phyloP scores from a whole-genome alignment of 257 asterid genomes.

The Lantana camara region DNA sequence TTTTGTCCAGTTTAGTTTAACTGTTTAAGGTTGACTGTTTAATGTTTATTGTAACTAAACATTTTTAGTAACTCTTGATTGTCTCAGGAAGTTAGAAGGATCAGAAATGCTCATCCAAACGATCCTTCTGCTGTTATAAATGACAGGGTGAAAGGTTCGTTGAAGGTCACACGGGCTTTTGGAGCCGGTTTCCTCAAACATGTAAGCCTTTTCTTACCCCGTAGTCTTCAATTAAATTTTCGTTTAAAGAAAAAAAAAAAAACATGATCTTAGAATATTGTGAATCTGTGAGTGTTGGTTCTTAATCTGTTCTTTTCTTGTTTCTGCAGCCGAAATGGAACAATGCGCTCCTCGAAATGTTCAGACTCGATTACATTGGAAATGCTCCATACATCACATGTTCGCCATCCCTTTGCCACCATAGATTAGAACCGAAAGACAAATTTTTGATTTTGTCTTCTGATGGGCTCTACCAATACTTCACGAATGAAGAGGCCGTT shows the following conservation, averaged over 20 bases:
- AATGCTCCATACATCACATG: slow-evolving; percentile 78
- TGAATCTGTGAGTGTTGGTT: too few species aligned
- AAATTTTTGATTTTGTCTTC: slow-evolving; percentile 90
- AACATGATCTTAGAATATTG: too few species aligned
- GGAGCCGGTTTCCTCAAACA: slow-evolving; percentile 95
- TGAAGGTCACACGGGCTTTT: slow-evolving; percentile 94
- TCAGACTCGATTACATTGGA: slow-evolving; percentile 83
- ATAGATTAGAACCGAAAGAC: slow-evolving; percentile 63
- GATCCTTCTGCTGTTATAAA: slow-evolving; percentile 71
- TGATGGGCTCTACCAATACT: slow-evolving; percentile 95
- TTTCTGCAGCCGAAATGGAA: slow-evolving; percentile 88
- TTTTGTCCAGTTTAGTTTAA: not conserved
- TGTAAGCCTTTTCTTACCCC: slow-evolving; percentile 32
- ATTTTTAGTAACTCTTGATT: not conserved
- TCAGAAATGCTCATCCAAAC: slow-evolving; percentile 68
- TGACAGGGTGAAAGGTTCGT: slow-evolving; percentile 84
- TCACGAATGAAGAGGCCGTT: slow-evolving; percentile 89
- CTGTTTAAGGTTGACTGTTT: slow-evolving; percentile 18
- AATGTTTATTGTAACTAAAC: slow-evolving; percentile 14
- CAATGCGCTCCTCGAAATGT: slow-evolving; percentile 83
- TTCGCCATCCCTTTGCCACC: slow-evolving; percentile 78
- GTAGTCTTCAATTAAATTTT: not conserved
- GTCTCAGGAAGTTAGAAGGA: slow-evolving; percentile 80
- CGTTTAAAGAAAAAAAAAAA: too few species aligned
- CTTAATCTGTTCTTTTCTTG: not conserved